Percentiles rank a stretch among this genome's conserved stretches.
Conservation (phyloP, 78 protist genomes). For the Guillardia theta region DNA sequence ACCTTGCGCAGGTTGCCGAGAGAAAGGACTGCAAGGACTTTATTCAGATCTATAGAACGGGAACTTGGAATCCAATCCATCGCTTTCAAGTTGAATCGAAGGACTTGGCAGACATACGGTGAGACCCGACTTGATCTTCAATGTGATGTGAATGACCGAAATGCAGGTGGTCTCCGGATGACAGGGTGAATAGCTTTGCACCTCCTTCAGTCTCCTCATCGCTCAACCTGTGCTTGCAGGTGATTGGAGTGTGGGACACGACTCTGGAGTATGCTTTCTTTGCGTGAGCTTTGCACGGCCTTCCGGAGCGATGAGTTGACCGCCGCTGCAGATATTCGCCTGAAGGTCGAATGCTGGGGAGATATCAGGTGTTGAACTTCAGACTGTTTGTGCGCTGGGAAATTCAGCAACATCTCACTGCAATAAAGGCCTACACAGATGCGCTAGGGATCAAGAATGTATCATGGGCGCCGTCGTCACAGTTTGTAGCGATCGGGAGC, state of each 20-base stretch:
- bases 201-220: background rate
- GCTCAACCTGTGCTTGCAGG: background rate
- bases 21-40: slow-evolving; percentile 3
- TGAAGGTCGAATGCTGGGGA: background rate
- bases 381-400: no score
- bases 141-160: no score
- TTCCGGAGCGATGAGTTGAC: no score
- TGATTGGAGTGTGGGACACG: background rate
- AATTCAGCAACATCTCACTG: no score
- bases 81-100: background rate
- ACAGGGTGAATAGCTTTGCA: background rate
- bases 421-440: background rate
- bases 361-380: background rate
- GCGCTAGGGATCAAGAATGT: background rate
- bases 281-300: no score
- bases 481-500: background rate
- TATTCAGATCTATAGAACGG: background rate
- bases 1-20: background rate
- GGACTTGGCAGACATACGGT: background rate
- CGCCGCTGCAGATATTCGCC: no score
- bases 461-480: background rate
- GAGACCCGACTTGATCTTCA: background rate
- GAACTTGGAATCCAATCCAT: background rate
- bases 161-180: background rate
- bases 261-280: background rate